Evolutionary conservation across 345 rosid genomes (phyloP).

Genomic region (Turritis glabra): DNA sequence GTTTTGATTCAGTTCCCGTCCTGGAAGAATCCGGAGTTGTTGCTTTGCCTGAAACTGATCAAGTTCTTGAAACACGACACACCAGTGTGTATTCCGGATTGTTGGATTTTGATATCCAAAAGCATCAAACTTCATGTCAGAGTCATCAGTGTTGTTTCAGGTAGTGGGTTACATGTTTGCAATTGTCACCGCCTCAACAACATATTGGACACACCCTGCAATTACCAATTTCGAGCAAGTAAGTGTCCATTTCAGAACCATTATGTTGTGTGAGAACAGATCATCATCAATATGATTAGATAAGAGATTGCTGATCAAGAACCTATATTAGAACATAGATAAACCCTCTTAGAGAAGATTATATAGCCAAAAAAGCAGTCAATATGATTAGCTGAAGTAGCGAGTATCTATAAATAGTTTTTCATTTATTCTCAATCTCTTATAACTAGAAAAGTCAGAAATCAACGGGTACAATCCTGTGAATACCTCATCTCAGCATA

Average conservation of each 20-base stretch:
- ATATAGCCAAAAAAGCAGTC: neutral
- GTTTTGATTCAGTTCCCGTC: neutral
- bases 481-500: neutral
- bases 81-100: neutral
- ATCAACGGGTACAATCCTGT: neutral
- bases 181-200: constrained; percentile 69
- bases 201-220: constrained; percentile 77
- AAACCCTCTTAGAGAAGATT: neutral
- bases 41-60: neutral
- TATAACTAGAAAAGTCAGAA: too few species aligned
- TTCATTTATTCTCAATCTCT: neutral
- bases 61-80: constrained; percentile 5
- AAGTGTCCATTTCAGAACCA: neutral
- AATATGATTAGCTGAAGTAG: neutral
- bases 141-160: constrained; percentile 41
- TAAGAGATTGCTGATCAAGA: neutral
- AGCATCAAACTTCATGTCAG: neutral
- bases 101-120: neutral
- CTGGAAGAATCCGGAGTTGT: neutral
- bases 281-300: neutral
- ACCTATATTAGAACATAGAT: neutral
- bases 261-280: neutral
- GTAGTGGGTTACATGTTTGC: constrained; percentile 45
- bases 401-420: neutral
- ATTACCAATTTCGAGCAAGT: neutral